Base-by-base conservation (phyloP, 371 early-diverging fungal genomes). In the Lichtheimia corymbifera region DNA sequence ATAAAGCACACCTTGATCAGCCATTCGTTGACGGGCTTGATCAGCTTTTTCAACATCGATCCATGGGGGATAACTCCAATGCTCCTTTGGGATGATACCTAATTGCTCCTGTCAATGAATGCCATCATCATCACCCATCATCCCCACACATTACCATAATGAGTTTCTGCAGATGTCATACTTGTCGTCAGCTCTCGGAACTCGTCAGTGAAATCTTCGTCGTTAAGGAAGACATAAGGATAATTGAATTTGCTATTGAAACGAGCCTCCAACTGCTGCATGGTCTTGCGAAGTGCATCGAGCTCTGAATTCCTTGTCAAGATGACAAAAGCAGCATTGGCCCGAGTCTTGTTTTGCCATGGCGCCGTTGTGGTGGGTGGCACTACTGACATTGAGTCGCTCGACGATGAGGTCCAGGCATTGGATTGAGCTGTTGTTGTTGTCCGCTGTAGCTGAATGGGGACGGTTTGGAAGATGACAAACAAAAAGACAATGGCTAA, bases 171-270 rank as follows among this genome's bases (percentile, higher is more conserved):
- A 14, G 68, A 74, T 22, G 85, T 85, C 43, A 81, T 54, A 18
- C 68, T 61, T 22, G 63, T 51, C 24, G 86, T 82, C 56, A 62
- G 40, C 42, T 72, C 66, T 66, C 88, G 91, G 71, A 97, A 97
- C 45, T 88, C 83, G 0, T 87, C 82, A 0, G 88, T 86, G 64
- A 97, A 97, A 3, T 88, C 85, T 22, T 80, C 83, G 58, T 97
- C 91, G 68, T 92, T 93, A 41, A 92, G 60, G 63, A 91, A 90
- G 15, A 97, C 91, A 74, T 94, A 97, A 2, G 96, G 96, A 70
- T 96, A 97, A 61, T 88, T 70, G 77, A 82, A 93, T 20, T 83
- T 74, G 51, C 72, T 74, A 65, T 97, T 97, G 77, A 96, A 95
- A 18, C 88, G 74, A 53, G 90, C 87, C 67, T 97, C 95, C 35